Evolutionary conservation across 1,284 basidiomycete species (phyloP).

Genomic region (Coriolopsis trogii): DNA sequence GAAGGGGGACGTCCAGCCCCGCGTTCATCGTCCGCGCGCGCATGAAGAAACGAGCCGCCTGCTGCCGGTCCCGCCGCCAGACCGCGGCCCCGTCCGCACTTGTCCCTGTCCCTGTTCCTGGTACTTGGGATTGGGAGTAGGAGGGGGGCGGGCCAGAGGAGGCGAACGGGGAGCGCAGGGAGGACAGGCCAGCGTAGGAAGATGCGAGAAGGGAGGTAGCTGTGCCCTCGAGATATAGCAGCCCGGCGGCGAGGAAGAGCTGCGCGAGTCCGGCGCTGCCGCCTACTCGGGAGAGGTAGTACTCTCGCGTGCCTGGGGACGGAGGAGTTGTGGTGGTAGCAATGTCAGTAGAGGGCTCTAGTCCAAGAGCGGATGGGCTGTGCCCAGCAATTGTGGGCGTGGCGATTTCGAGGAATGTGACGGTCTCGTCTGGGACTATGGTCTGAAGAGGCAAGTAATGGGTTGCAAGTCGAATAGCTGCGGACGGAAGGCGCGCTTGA

Average conservation of each 20-base stretch:
- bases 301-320: constrained; percentile 50
- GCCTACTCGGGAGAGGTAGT: constrained; percentile 67
- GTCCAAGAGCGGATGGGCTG: constrained; percentile 9
- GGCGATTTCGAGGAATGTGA: constrained; percentile 9
- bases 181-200: constrained; percentile 73
- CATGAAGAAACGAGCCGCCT: constrained; percentile 70
- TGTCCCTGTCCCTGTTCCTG: no score
- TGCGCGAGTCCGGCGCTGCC: constrained; percentile 64
- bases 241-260: constrained; percentile 74
- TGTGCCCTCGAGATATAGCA: constrained; percentile 75
- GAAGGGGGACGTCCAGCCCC: constrained; percentile 63
- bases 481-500: constrained; percentile 69
- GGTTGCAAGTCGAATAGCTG: constrained; percentile 72
- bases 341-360: no score
- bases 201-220: constrained; percentile 67
- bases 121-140: no score
- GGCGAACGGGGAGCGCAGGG: constrained; percentile 60
- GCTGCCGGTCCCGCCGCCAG: constrained; percentile 71
- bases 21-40: constrained; percentile 62
- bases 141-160: constrained; percentile 29
- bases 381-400: constrained; percentile 18
- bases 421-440: constrained; percentile 21
- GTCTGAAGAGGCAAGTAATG: constrained; percentile 64
- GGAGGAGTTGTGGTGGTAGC: constrained; percentile 11
- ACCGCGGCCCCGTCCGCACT: constrained; percentile 48